Percentiles rank a stretch among this genome's conserved stretches.
These are phyloP conservation scores for Durusdinium trenchii DNA, from an alignment of 73 alveolate genomes.

Conservation along the genomic window DNA sequence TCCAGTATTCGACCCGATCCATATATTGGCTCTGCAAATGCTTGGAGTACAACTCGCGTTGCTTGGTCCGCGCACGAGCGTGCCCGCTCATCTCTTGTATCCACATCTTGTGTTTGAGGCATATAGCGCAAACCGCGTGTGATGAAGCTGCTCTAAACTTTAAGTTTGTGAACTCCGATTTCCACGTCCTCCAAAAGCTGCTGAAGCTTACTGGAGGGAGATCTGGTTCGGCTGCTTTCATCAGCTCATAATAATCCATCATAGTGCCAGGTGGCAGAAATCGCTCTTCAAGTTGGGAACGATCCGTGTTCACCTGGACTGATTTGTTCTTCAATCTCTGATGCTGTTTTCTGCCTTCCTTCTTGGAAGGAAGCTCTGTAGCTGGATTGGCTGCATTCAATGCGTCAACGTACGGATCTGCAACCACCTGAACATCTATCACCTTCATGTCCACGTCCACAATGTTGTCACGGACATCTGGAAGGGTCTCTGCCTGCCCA, in stretches of 20 bases:
- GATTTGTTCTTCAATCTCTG: background rate
- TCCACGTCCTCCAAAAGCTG: background rate
- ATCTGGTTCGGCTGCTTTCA: background rate
- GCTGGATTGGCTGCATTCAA: too few relatives aligned
- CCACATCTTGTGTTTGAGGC: background rate
- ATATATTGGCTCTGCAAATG: background rate
- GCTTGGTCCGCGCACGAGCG: background rate
- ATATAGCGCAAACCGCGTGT: background rate
- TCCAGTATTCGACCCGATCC: background rate
- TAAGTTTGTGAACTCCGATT: background rate
- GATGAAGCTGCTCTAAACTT: background rate
- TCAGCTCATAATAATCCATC: background rate
- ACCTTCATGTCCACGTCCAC: too few relatives aligned
- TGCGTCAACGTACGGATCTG: background rate
- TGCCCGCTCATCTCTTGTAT: background rate
- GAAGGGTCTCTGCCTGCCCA: too few relatives aligned
- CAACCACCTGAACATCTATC: too few relatives aligned
- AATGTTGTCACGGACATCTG: too few relatives aligned
- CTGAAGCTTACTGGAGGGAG: background rate
- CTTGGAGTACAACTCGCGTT: background rate
- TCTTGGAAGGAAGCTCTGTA: background rate
- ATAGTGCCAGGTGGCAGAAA: background rate
- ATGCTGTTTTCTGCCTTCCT: background rate
- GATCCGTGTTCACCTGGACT: background rate
- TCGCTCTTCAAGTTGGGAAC: background rate